phyloP scores from a whole-genome alignment of 2,329 filamentous ascomycete genomes.

The Zymoseptoria ardabiliae region DNA sequence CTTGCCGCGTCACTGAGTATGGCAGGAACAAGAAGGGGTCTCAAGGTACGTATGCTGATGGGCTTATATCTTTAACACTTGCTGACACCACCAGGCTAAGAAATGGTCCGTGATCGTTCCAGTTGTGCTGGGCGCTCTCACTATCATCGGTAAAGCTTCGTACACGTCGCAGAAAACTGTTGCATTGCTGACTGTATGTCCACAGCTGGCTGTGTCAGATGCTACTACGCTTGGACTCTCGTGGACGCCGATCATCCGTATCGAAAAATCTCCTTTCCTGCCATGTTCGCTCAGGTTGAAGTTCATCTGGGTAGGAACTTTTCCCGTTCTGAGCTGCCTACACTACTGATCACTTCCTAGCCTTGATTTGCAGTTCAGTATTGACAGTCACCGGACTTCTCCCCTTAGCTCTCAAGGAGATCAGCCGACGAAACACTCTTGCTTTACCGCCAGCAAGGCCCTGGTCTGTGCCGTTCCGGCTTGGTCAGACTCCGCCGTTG shows the following conservation, averaged over 20 bases:
- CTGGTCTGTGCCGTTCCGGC: not conserved
- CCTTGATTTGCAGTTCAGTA: constrained; percentile 12
- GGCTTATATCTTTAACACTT: not conserved
- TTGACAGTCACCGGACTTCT: constrained; percentile 11
- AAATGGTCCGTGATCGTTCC: constrained; percentile 8
- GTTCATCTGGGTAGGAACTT: constrained; percentile 1
- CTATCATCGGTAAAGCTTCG: constrained; percentile 7
- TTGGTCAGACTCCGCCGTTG: not conserved
- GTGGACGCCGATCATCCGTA: constrained; percentile 5
- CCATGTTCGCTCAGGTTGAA: constrained; percentile 11
- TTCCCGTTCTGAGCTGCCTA: not conserved
- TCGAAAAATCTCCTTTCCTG: constrained; percentile 4
- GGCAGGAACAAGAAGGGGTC: constrained; percentile 5
- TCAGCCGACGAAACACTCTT: not conserved
- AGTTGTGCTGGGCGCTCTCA: constrained; percentile 10
- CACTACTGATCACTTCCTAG: not conserved
- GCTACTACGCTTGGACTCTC: constrained; percentile 11
- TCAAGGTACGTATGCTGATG: not conserved
- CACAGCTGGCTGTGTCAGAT: constrained; percentile 10
- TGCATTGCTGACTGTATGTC: not conserved
- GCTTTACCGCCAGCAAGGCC: not conserved
- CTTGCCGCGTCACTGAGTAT: constrained; percentile 10
- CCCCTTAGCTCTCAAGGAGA: constrained; percentile 3
- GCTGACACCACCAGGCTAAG: constrained; percentile 2
- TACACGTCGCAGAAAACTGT: not conserved